Evolutionary conservation across 163 green algal species (phyloP).

Genomic region (Chlamydomonas reinhardtii): DNA sequence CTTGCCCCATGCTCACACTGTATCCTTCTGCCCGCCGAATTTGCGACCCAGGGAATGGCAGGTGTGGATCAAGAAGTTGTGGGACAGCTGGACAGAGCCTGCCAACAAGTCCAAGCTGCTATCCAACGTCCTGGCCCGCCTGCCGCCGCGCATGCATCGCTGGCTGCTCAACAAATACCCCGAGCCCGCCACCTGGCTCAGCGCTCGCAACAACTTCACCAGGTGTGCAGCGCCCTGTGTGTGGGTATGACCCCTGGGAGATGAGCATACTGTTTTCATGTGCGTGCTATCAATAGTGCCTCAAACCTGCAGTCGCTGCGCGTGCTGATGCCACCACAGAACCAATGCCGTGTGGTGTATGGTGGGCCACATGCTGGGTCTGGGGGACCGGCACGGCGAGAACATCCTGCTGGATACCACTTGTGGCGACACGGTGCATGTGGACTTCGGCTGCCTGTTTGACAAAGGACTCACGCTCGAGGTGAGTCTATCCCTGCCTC

Average conservation of each 20-base stretch:
- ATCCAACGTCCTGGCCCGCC: constrained; percentile 72
- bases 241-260: background rate
- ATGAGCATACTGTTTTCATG: too few species aligned
- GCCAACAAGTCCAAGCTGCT: constrained; percentile 39
- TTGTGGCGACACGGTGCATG: constrained; percentile 91
- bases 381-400: constrained; percentile 96
- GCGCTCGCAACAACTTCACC: constrained; percentile 83
- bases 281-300: too few species aligned
- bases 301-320: too few species aligned
- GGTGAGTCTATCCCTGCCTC: constrained; percentile 11
- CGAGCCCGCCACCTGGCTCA: constrained; percentile 91
- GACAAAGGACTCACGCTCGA: constrained; percentile 80
- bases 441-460: constrained; percentile 99
- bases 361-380: constrained; percentile 93
- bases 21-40: too few species aligned
- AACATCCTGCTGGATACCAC: constrained; percentile 94
- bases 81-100: background rate
- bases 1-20: too few species aligned
- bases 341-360: constrained; percentile 95
- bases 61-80: background rate
- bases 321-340: constrained; percentile 38
- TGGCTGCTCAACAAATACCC: constrained; percentile 79
- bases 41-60: background rate
- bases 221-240: constrained; percentile 34
- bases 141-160: constrained; percentile 89